phyloP scores from a whole-genome alignment of 164 flowering plant genomes.

The Sedum album region DNA sequence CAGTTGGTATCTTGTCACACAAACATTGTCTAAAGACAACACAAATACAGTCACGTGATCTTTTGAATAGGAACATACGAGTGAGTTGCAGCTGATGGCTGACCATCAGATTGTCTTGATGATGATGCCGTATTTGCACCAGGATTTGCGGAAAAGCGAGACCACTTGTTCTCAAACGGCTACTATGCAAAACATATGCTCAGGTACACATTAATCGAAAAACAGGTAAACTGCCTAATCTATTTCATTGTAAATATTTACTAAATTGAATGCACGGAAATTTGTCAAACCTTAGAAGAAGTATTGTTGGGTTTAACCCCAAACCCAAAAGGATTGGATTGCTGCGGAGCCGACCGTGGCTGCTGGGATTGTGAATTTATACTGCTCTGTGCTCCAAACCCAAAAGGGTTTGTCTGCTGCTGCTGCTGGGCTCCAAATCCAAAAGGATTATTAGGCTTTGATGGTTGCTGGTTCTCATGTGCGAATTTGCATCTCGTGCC shows the following conservation, averaged over 20 bases:
- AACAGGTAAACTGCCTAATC: too few species aligned
- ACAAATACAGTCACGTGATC: background rate
- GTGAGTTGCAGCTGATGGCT: conserved; percentile 36
- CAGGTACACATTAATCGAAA: too few species aligned
- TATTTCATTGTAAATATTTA: too few species aligned
- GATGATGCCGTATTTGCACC: conserved; percentile 21
- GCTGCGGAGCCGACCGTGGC: conserved; percentile 29
- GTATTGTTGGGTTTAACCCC: conserved; percentile 46
- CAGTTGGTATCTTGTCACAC: background rate
- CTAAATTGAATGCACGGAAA: too few species aligned
- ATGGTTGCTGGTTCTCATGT: conserved; percentile 45
- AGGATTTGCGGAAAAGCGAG: conserved; percentile 30
- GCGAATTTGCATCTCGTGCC: conserved; percentile 63
- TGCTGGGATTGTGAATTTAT: conserved; percentile 18
- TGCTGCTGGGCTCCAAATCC: conserved; percentile 42
- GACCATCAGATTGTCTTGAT: conserved; percentile 34
- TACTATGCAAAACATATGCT: conserved; percentile 15
- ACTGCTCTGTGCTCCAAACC: background rate
- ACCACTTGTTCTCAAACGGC: conserved; percentile 87
- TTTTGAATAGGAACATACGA: conserved; percentile 31
- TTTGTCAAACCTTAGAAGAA: conserved; percentile 26
- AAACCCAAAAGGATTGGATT: conserved; percentile 78
- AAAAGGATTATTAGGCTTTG: conserved; percentile 32
- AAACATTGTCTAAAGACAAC: background rate
- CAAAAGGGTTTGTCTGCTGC: conserved; percentile 28